Base-by-base conservation (phyloP, 768 basidiomycete genomes). In the Tricholoma bakamatsutake region DNA sequence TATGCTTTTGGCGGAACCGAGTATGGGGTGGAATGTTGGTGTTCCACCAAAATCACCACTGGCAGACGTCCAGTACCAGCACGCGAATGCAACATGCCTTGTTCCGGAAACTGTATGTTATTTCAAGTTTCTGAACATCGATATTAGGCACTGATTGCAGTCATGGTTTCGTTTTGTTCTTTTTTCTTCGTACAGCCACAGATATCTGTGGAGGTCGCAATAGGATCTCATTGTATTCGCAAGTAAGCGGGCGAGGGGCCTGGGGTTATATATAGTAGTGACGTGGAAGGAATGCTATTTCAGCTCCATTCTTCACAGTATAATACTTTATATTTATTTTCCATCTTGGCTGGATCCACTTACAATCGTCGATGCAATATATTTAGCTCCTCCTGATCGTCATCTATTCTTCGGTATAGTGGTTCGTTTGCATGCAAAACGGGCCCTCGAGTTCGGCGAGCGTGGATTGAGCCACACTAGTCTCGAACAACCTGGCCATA, bases 11-110 rank as follows among this genome's bases (percentile, higher is more conserved):
- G 62, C 3, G 73, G 71, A 0, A 61, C 67, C 11, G 71, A 73
- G 51, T 72, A 69, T 47, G 66, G 69, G 9, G 54, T 58, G 0
- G 69, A 73, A 54, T 72, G 72, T 53, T 73, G 59, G 61, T 73
- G 70, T 46, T 61, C 64, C 1, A 59, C 64, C 17, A 57, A 59
- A 0, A 60, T 72, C 17, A 60, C 59, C 4, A 15, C 59, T 10
- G 66, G 65, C 8, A 66, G 59, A 4, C 18, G 59, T 4, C 53
- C 17, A 0, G 59, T 64, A 7, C 49, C 65, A 2, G 64, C 65
- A 13, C 59, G 55, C 13, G 65, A 72, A 18, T 73, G 73, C 55
- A 64, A 62, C 6, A 69, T 63, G 65, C 10, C 67, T 2, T 74
- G 73, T 49, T 61, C 66, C 12, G 72, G 71, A 21, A 66, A 67